These are phyloP conservation scores for Yamadazyma buinensis DNA, from an alignment of 1,139 yeast species.

Conservation along the genomic window DNA sequence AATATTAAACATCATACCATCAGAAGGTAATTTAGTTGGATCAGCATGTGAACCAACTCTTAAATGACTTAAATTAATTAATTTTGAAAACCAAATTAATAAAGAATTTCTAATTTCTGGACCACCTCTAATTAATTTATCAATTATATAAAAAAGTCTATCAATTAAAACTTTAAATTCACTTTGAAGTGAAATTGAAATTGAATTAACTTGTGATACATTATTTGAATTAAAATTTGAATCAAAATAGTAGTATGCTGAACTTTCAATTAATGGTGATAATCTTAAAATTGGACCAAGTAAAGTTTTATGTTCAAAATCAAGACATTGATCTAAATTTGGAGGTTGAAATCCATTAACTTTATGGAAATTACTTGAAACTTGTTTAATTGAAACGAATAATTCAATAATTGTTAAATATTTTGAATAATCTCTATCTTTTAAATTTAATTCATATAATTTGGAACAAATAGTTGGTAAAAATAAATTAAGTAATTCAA, in stretches of 20 bases:
- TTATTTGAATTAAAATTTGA: conserved; percentile 36
- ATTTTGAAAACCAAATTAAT: conserved; percentile 63
- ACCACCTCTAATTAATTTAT: conserved; percentile 77
- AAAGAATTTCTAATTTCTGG: conserved; percentile 58
- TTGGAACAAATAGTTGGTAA: conserved; percentile 43
- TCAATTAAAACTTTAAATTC: conserved; percentile 57
- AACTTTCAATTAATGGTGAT: conserved; percentile 59
- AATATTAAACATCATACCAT: conserved; percentile 80
- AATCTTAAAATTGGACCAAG: conserved; percentile 75
- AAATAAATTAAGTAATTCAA: conserved; percentile 57
- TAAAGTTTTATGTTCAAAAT: conserved; percentile 58
- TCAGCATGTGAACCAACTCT: conserved; percentile 87
- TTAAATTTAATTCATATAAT: conserved; percentile 28
- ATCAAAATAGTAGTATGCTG: conserved; percentile 44
- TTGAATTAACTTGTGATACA: conserved; percentile 40
- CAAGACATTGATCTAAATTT: conserved; percentile 37
- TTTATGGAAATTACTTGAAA: conserved; percentile 58
- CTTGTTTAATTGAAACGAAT: conserved; percentile 57
- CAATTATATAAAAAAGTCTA: conserved; percentile 63
- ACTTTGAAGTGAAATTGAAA: conserved; percentile 54
- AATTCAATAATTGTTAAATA: conserved; percentile 54
- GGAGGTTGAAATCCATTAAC: conserved; percentile 53
- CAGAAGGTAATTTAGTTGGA: conserved; percentile 61
- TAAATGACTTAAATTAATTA: conserved; percentile 77
- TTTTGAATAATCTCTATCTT: conserved; percentile 49